A percentile compares a stretch with the other conserved stretches of the same genome.
phyloP scores from a whole-genome alignment of 768 basidiomycete species.

The Brasilioporus rufonigricans region DNA sequence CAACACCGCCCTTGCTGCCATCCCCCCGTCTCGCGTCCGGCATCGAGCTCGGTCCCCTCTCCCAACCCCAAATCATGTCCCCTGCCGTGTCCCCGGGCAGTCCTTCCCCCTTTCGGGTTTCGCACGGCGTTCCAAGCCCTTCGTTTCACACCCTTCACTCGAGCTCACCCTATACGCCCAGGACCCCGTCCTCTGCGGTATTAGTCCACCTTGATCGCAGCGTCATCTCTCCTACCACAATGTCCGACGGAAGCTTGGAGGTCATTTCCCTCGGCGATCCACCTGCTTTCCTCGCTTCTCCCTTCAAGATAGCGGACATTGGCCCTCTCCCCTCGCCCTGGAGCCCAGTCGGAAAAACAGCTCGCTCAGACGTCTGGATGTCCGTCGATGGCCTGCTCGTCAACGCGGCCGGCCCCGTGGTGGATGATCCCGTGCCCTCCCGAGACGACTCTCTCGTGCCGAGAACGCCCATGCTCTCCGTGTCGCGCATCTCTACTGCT shows the following conservation, averaged over 20 bases:
- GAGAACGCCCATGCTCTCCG: background rate
- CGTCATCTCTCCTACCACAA: constrained; percentile 20
- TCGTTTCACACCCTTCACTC: constrained; percentile 11
- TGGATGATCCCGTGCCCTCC: background rate
- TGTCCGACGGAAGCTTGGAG: constrained; percentile 24
- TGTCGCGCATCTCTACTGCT: background rate
- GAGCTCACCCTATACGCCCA: constrained; percentile 7
- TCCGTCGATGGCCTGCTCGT: constrained; percentile 20
- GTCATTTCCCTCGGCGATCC: constrained; percentile 22
- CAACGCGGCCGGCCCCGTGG: constrained; percentile 15
- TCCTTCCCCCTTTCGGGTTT: background rate
- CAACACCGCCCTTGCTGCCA: constrained; percentile 6
- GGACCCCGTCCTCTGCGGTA: constrained; percentile 12
- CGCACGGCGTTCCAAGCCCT: background rate
- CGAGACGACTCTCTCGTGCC: too few species aligned
- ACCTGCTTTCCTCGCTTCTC: constrained; percentile 12
- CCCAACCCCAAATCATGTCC: too few species aligned
- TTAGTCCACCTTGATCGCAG: constrained; percentile 22
- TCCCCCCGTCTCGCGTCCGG: background rate
- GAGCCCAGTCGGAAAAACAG: constrained; percentile 21
- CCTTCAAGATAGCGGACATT: background rate
- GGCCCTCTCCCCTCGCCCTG: constrained; percentile 29
- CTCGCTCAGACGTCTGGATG: constrained; percentile 22
- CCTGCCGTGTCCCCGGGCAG: constrained; percentile 1
- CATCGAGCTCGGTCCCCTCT: too few species aligned